phyloP scores from a whole-genome alignment of 208 protist genomes.

The Trypanosoma scelopori region DNA sequence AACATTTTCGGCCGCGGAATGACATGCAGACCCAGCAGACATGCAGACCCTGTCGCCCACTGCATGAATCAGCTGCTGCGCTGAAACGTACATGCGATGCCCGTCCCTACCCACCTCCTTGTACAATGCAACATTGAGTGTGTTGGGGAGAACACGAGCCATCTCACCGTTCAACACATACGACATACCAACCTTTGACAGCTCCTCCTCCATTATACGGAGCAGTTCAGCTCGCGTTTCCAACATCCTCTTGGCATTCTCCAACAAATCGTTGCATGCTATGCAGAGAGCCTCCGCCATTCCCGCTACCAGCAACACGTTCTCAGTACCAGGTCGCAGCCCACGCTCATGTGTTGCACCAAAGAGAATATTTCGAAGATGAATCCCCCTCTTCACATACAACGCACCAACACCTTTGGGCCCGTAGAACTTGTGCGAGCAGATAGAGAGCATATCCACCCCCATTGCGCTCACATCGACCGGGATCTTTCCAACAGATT shows the following conservation, averaged over 20 bases:
- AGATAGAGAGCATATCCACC: slow-evolving; percentile 96
- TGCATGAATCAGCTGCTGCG: slow-evolving; percentile 54
- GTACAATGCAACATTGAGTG: slow-evolving; percentile 79
- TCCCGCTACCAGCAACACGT: slow-evolving; percentile 68
- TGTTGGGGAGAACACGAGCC: slow-evolving; percentile 68
- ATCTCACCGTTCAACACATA: slow-evolving; percentile 75
- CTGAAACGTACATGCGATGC: slow-evolving; percentile 67
- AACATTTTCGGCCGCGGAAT: slow-evolving; percentile 55
- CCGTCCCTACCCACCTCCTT: slow-evolving; percentile 34
- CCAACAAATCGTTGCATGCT: slow-evolving; percentile 40
- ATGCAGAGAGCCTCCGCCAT: slow-evolving; percentile 72
- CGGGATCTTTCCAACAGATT: slow-evolving; percentile 97
- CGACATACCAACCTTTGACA: slow-evolving; percentile 53
- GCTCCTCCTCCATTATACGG: slow-evolving; percentile 47
- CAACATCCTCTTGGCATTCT: slow-evolving; percentile 45
- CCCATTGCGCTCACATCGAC: slow-evolving; percentile 91
- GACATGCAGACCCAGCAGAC: slow-evolving; percentile 84
- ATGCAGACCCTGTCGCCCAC: slow-evolving; percentile 79
- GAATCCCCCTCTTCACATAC: slow-evolving; percentile 62
- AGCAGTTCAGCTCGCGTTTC: slow-evolving; percentile 64
- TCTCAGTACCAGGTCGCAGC: slow-evolving; percentile 85
- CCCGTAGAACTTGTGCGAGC: slow-evolving; percentile 98
- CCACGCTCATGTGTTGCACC: slow-evolving; percentile 85
- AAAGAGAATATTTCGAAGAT: slow-evolving; percentile 61
- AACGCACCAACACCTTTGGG: slow-evolving; percentile 92